Base-by-base conservation (phyloP, 2,329 filamentous ascomycete species). In the Cercospora zeina region DNA sequence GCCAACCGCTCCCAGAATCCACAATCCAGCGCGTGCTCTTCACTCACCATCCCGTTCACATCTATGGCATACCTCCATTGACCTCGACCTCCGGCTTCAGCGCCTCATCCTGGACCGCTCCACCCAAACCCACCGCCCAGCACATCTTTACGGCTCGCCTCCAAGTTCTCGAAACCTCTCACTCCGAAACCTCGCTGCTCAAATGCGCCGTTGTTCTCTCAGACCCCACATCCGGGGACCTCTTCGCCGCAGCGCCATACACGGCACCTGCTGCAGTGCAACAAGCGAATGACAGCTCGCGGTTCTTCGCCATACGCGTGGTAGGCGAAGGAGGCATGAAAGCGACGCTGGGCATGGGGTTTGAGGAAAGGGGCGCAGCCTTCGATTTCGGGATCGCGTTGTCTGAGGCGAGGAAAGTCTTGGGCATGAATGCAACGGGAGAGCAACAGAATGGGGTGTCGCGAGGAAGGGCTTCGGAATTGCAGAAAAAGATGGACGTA, bases 171-270 rank as follows among this genome's bases (percentile, higher is more conserved):
- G 74, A 77, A 53, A 75, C 72, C 19, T 74, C 73, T 1, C 55
- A 70, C 39, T 63, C 68, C 3, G 54, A 56, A 30, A 59, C 65
- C 58, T 21, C 31, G 9, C 37, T 49, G 9, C 70, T 69, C 59
- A 69, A 63, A 58, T 64, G 61, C 76, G 90, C 92, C 72, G 83
- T 95, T 65, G 81, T 95, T 30, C 85, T 96, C 51, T 91, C 96
- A 74, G 91, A 96, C 74, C 78, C 87, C 3, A 80, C 81, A 24
- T 86, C 81, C 0, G 90, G 89, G 30, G 84, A 90, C 70, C 81
- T 96, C 21, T 96, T 96, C 75, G 91, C 91, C 50, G 91, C 90
- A 0, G 89, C 89, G 0, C 91, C 92, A 0, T 96, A 96, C 77
- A 87, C 85, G 0, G 78, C 81, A 24, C 74, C 81, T 1, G 81